These are phyloP conservation scores for Erodium moschatum DNA, from an alignment of 441 rosid species.

Conservation along the genomic window DNA sequence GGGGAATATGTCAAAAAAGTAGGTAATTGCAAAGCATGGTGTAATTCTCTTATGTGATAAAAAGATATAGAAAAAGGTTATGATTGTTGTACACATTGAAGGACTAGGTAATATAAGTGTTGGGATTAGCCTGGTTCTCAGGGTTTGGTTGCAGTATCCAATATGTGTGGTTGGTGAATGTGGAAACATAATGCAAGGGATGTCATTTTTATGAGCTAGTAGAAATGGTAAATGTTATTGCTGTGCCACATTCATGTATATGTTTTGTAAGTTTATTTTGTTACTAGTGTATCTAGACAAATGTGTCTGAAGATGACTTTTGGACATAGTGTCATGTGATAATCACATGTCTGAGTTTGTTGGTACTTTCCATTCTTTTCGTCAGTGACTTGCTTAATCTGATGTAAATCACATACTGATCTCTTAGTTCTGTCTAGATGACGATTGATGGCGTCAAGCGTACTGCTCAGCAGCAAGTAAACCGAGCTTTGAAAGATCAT, in stretches of 20 bases:
- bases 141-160: not conserved
- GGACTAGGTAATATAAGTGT: not conserved
- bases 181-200: not conserved
- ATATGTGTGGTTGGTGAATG: not conserved
- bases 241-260: not conserved
- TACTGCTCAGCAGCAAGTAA: slow-evolving; percentile 91
- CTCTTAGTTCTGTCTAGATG: slow-evolving; percentile 43
- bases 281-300: not conserved
- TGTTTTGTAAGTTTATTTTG: not conserved
- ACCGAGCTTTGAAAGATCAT: slow-evolving; percentile 84
- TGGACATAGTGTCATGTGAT: not conserved
- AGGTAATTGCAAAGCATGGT: not conserved
- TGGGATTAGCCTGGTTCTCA: not conserved
- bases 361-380: not conserved
- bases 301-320: not conserved
- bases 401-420: slow-evolving; percentile 5
- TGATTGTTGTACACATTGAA: not conserved
- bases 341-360: not conserved
- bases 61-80: not conserved
- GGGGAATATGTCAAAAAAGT: not conserved
- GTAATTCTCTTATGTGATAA: not conserved
- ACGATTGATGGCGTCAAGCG: slow-evolving; percentile 96
- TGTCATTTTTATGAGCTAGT: no score
- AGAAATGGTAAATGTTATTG: not conserved
- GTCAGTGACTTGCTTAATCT: slow-evolving; percentile 18